phyloP scores from a whole-genome alignment of 75 land plant genomes.

The Sequoiadendron giganteum region DNA sequence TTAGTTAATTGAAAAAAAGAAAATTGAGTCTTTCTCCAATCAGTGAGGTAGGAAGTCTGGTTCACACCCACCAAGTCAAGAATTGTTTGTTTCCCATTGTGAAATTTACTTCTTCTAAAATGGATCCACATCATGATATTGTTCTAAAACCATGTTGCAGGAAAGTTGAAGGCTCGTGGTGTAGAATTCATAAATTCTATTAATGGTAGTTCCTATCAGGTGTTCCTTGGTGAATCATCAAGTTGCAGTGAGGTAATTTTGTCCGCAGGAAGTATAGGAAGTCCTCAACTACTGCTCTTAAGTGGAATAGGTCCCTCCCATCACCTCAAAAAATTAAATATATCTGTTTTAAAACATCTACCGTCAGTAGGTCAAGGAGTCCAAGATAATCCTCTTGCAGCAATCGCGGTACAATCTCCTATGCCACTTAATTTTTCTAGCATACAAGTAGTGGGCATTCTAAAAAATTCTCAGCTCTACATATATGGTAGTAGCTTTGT shows the following conservation, averaged over 20 bases:
- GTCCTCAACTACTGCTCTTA: constrained; percentile 74
- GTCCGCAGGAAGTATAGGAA: constrained; percentile 74
- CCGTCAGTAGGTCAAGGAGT: constrained; percentile 63
- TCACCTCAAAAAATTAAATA: constrained; percentile 51
- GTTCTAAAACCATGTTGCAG: background rate
- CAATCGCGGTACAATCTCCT: constrained; percentile 53
- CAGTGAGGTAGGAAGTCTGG: too few species aligned
- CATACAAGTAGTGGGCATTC: constrained; percentile 81
- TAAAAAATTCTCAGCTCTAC: constrained; percentile 34
- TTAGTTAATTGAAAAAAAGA: too few species aligned
- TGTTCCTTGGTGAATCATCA: constrained; percentile 4
- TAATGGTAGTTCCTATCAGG: constrained; percentile 48
- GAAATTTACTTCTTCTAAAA: too few species aligned
- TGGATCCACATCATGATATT: too few species aligned
- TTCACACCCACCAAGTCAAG: too few species aligned
- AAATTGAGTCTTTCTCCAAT: too few species aligned
- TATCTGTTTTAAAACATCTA: constrained; percentile 40
- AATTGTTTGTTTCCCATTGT: too few species aligned
- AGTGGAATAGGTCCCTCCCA: constrained; percentile 75
- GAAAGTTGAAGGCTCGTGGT: constrained; percentile 42
- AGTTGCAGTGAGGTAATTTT: constrained; percentile 62
- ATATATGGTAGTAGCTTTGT: constrained; percentile 72
- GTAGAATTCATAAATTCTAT: constrained; percentile 48
- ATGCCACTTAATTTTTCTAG: constrained; percentile 51
- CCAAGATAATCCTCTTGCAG: constrained; percentile 71